Evolutionary conservation across 805 yeast genomes (phyloP), one percentile per base, ranked within the genome.

Genomic region (Starmerella sirachaensis): DNA sequence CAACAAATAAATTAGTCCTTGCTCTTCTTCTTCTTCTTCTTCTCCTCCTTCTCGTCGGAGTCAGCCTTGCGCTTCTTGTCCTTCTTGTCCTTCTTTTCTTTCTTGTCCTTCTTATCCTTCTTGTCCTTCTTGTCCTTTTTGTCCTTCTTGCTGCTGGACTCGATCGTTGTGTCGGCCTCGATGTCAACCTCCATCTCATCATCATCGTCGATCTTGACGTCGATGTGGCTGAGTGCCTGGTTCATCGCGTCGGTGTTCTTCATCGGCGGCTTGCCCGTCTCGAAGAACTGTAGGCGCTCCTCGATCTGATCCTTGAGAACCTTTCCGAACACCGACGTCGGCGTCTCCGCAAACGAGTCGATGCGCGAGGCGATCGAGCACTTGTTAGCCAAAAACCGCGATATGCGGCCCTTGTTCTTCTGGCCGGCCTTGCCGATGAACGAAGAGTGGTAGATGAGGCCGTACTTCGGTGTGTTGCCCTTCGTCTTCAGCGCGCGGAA

Each of bases 341-440:
- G 96, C 60, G 78, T 82, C 60, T 91, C 98, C 41, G 95, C 79
- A 64, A 84, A 91, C 68, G 84, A 84, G 67, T 91, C 98, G 56
- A 91, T 88, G 74, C 98, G 84, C 36, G 95, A 84, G 43, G 98
- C 98, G 66, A 91, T 88, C 29, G 98, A 80, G 74, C 97, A 88
- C 68, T 91, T 91, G 79, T 91, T 91, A 50, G 98, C 98, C 65
- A 91, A 70, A 67, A 86, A 91, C 68, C 98, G 80, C 34, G 98
- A 88, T 52, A 91, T 91, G 73, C 97, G 80, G 65, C 98, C 98
- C 76, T 91, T 91, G 71, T 91, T 91, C 70, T 91, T 91, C 50
- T 93, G 78, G 47, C 85, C 69, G 43, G 98, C 98, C 63, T 75
- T 79, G 53, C 94, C 94, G 55, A 85, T 84, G 63, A 84, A 84